Evolutionary conservation across 768 basidiomycete species (phyloP).

Genomic region (Tricholoma flavovirens): DNA sequence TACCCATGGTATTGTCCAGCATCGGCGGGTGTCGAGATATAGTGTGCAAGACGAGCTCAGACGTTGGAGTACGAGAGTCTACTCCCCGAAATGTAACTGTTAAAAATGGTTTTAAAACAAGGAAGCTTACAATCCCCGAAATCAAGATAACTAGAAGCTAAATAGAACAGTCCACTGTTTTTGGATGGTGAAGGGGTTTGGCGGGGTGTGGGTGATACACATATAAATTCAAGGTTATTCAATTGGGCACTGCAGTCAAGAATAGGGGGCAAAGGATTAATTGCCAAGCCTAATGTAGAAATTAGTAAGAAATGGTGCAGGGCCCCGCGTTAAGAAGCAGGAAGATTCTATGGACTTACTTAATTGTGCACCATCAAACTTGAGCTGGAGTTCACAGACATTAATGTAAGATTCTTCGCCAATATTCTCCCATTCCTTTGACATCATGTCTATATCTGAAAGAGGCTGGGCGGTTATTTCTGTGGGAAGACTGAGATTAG

Average conservation of each 20-base stretch:
- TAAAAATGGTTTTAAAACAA: background rate
- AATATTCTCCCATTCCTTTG: conserved; percentile 46
- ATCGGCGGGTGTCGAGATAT: conserved; percentile 16
- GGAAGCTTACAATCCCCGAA: conserved; percentile 51
- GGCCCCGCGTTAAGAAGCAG: background rate
- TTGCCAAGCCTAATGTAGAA: conserved; percentile 30
- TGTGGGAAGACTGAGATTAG: conserved; percentile 29
- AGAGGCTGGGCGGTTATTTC: conserved; percentile 23
- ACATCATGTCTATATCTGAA: conserved; percentile 17
- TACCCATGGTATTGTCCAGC: conserved; percentile 13
- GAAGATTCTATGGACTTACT: conserved; percentile 27
- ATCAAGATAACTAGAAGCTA: conserved; percentile 52
- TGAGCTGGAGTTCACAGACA: conserved; percentile 52
- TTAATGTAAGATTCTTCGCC: conserved; percentile 58
- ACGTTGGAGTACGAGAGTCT: conserved; percentile 35
- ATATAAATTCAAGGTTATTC: conserved; percentile 42
- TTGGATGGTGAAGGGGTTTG: conserved; percentile 11
- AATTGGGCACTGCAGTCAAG: conserved; percentile 30
- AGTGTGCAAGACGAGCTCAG: conserved; percentile 32
- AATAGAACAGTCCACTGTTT: conserved; percentile 32
- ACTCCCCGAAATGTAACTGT: background rate
- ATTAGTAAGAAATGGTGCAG: background rate
- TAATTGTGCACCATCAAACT: conserved; percentile 38
- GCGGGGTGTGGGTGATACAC: conserved; percentile 13
- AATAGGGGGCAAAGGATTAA: conserved; percentile 43